Evolutionary conservation across 1,284 basidiomycete genomes (phyloP).

Genomic region (Leccinum fallax): DNA sequence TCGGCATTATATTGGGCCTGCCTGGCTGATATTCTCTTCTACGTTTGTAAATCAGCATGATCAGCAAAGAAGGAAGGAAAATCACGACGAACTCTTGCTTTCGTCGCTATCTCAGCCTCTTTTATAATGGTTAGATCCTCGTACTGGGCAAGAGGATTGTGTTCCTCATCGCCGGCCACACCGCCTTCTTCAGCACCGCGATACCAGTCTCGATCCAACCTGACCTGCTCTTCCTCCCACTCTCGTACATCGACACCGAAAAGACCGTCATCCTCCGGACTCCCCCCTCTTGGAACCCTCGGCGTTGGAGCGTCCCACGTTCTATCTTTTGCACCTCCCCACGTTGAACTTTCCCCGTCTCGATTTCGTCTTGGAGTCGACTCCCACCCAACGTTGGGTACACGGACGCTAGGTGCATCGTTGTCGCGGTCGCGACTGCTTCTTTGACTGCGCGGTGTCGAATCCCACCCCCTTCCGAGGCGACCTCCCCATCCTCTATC

Average conservation of each 20-base stretch:
- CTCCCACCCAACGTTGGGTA: constrained; percentile 90
- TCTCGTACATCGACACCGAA: constrained; percentile 72
- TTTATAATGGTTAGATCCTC: constrained; percentile 76
- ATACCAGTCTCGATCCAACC: constrained; percentile 93
- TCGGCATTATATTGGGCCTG: constrained; percentile 98
- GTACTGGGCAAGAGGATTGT: constrained; percentile 92
- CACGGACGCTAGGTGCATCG: constrained; percentile 83
- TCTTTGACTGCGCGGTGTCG: constrained; percentile 70
- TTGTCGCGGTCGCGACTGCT: constrained; percentile 59
- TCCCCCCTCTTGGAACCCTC: constrained; percentile 59
- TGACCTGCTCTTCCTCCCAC: constrained; percentile 94
- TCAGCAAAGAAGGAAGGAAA: neutral
- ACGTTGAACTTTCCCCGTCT: constrained; percentile 52
- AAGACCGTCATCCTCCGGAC: constrained; percentile 63
- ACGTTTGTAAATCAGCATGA: constrained; percentile 8
- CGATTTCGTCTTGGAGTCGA: constrained; percentile 45
- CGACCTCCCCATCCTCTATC: constrained; percentile 34
- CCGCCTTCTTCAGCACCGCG: constrained; percentile 85
- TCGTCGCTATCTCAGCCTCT: constrained; percentile 78
- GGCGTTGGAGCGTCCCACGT: constrained; percentile 90
- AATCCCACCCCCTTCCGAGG: constrained; percentile 54
- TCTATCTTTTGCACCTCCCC: constrained; percentile 60
- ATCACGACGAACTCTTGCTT: constrained; percentile 60
- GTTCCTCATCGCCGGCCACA: constrained; percentile 85
- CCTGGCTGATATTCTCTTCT: constrained; percentile 87